These are phyloP conservation scores for Crithidia bombi DNA, from an alignment of 208 protist genomes.

Conservation along the genomic window DNA sequence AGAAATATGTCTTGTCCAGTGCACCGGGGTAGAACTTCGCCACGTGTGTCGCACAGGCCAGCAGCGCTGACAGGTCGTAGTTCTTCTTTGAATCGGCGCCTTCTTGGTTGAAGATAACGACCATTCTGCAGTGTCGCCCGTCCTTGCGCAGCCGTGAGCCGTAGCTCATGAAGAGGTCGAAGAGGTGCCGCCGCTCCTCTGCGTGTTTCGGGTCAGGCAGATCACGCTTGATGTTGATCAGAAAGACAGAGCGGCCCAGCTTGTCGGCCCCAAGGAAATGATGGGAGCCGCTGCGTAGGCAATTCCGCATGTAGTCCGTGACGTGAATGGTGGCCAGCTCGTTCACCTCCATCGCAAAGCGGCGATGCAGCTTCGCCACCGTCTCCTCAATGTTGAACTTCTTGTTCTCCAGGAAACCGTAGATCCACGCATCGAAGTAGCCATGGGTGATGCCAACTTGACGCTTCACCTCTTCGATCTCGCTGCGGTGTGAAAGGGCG, in stretches of 20 bases:
- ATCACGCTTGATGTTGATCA: conserved; percentile 39
- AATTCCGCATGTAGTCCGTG: conserved; percentile 58
- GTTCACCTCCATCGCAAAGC: conserved; percentile 59
- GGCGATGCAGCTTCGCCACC: conserved; percentile 68
- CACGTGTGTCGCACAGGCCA: conserved; percentile 43
- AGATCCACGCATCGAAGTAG: conserved; percentile 73
- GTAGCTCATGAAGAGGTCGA: conserved; percentile 63
- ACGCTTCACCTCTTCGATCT: conserved; percentile 66
- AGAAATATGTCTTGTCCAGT: conserved; percentile 55
- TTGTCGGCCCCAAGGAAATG: conserved; percentile 58
- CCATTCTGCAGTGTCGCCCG: conserved; percentile 38
- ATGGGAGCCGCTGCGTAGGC: conserved; percentile 49
- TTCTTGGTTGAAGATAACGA: conserved; percentile 55
- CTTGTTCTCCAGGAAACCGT: conserved; percentile 82
- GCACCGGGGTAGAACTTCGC: conserved; percentile 60
- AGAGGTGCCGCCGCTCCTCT: conserved; percentile 31
- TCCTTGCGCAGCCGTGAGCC: conserved; percentile 43
- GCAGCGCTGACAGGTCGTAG: conserved; percentile 51
- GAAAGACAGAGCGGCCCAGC: conserved; percentile 32
- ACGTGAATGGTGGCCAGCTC: conserved; percentile 53
- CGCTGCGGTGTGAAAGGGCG: conserved; percentile 44
- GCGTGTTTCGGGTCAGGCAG: conserved; percentile 24
- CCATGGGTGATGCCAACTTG: conserved; percentile 50
- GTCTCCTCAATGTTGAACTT: conserved; percentile 74
- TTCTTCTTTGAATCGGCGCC: conserved; percentile 47